Conservation (phyloP, 2,329 filamentous ascomycete genomes). For the Pseudopithomyces chartarum region DNA sequence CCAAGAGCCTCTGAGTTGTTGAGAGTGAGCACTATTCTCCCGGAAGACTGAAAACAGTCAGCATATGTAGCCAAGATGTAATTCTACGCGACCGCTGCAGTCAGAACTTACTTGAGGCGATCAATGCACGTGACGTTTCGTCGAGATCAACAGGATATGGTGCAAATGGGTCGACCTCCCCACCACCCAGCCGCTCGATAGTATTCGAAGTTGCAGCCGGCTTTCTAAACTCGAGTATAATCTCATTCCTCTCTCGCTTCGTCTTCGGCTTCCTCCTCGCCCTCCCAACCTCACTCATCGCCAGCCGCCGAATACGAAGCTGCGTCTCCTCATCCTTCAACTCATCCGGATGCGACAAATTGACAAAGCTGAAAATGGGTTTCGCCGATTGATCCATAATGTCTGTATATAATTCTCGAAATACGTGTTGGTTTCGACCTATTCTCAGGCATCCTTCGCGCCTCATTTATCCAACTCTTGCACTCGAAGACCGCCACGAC, state of each 20-base stretch:
- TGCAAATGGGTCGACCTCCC: constrained; percentile 29
- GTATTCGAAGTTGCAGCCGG: constrained; percentile 10
- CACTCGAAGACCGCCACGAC: background rate
- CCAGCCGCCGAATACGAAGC: constrained; percentile 37
- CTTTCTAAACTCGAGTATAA: constrained; percentile 31
- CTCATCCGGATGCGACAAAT: constrained; percentile 37
- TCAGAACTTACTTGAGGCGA: constrained; percentile 30
- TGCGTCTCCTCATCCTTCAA: constrained; percentile 38
- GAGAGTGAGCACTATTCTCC: constrained; percentile 24
- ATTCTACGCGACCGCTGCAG: background rate
- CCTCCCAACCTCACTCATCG: constrained; percentile 39
- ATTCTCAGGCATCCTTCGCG: background rate
- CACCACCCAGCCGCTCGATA: constrained; percentile 27
- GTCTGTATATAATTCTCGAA: background rate
- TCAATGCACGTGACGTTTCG: constrained; percentile 22
- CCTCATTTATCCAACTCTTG: background rate
- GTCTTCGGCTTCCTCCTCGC: constrained; percentile 33
- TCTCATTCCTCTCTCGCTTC: constrained; percentile 29
- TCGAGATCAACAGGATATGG: constrained; percentile 34
- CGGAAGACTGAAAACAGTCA: constrained; percentile 31
- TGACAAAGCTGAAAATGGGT: constrained; percentile 37
- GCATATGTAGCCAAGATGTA: constrained; percentile 1
- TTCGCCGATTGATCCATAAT: constrained; percentile 31
- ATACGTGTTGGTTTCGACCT: background rate
- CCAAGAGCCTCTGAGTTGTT: constrained; percentile 31